Evolutionary conservation across 345 rosid genomes (phyloP).

Genomic region (Excoecaria cochinchinensis): DNA sequence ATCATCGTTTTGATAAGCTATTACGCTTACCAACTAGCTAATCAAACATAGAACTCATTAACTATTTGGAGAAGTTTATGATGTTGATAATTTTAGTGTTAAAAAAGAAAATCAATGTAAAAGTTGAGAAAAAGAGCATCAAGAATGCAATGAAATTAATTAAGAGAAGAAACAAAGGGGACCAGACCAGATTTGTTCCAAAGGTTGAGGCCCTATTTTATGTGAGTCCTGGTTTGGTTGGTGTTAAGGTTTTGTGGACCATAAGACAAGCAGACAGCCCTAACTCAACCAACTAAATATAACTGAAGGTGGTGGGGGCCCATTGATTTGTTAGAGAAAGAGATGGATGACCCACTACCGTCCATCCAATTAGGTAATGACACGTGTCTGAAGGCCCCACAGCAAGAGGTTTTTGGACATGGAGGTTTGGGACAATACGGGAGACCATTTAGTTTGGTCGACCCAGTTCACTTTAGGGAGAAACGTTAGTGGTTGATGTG

Average conservation of each 20-base stretch:
- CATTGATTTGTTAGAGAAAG: neutral
- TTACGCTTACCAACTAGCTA: too few species aligned
- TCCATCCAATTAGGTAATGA: constrained; percentile 15
- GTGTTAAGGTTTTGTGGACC: constrained; percentile 15
- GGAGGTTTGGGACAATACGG: constrained; percentile 9
- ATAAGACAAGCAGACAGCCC: constrained; percentile 2
- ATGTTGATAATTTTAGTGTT: too few species aligned
- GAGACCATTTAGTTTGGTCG: neutral
- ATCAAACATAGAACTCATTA: too few species aligned
- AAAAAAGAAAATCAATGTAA: too few species aligned
- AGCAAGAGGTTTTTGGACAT: neutral
- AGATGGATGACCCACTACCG: constrained; percentile 8
- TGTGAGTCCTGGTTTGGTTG: constrained; percentile 8
- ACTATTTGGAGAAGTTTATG: too few species aligned
- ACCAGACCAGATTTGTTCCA: neutral
- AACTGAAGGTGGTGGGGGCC: constrained; percentile 18
- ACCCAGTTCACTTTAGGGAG: neutral
- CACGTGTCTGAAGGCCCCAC: constrained; percentile 17
- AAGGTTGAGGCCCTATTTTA: neutral
- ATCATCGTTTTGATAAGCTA: too few species aligned
- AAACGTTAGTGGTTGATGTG: neutral
- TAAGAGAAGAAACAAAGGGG: neutral
- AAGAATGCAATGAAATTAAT: neutral
- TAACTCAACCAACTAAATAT: constrained; percentile 27
- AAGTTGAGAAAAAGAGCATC: too few species aligned